Evolutionary conservation across 176 grass and related monocot species (phyloP).

Genomic region (Puya raimondii): DNA sequence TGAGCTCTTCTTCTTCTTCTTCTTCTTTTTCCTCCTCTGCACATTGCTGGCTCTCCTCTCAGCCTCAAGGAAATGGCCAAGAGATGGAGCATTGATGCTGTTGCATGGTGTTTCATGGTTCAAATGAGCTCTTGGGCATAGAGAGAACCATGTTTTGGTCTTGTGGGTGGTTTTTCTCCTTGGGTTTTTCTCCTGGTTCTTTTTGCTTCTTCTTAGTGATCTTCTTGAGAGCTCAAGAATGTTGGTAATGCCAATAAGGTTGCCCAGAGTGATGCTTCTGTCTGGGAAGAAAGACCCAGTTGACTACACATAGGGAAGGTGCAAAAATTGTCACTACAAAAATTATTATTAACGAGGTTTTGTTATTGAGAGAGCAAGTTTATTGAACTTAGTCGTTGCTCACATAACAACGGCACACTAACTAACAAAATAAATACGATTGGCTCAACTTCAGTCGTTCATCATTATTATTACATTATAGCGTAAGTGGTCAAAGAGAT

Average conservation of each 20-base stretch:
- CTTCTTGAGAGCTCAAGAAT: constrained; percentile 17
- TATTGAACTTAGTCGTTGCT: background rate
- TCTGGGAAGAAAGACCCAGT: constrained; percentile 17
- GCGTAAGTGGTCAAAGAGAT: no score
- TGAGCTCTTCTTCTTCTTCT: background rate
- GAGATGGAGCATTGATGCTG: constrained; percentile 10
- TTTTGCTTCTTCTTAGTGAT: constrained; percentile 4
- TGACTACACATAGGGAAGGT: constrained; percentile 4
- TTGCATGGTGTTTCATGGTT: background rate
- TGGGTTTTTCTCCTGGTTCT: background rate
- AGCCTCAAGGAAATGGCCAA: constrained; percentile 14
- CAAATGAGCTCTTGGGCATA: constrained; percentile 6
- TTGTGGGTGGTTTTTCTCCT: constrained; percentile 6
- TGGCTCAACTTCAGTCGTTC: no score
- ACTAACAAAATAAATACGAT: no score
- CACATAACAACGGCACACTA: no score
- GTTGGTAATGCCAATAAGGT: constrained; percentile 23
- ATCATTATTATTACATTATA: no score
- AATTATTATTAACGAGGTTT: background rate
- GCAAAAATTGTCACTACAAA: background rate
- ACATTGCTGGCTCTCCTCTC: constrained; percentile 13
- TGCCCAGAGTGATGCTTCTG: constrained; percentile 16
- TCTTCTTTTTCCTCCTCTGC: background rate
- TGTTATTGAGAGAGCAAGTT: background rate
- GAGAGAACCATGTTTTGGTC: constrained; percentile 8